Evolutionary conservation across 352 stramenopile species (phyloP), one percentile per base, ranked within the genome.

Genomic region (Phytophthora constricta): DNA sequence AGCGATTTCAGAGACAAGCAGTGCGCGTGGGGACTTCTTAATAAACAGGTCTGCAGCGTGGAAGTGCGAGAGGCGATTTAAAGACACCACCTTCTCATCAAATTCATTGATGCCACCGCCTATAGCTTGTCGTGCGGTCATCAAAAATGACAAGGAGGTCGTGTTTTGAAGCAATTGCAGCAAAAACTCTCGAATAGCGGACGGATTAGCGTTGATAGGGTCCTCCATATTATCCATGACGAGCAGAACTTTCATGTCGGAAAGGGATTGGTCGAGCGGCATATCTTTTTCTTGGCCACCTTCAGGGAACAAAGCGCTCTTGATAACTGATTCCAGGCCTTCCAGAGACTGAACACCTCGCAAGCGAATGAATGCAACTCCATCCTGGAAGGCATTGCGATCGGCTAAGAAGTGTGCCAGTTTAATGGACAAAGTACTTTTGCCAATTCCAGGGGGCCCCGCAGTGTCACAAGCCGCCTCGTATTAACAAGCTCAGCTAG

Each of bases 161-260:
- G 78, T 90, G 28, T 79, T 85, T 48, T 90, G 82, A 14, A 94
- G 71, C 39, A 94, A 48, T 17, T 90, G 74, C 16, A 92, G 49
- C 27, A 94, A 42, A 31, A 90, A 92, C 17, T 89, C 74, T 11
- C 80, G 80, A 19, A 87, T 74, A n/a, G 65, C 49, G 3, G 79
- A 72, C 4, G 82, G 81, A 14, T 85, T 87, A 1, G 85, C 78
- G 53, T 91, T 91, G 64, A 89, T 86, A 22, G 84, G 82, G 49
- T 94, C 86, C 58, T 94, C 84, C 80, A 92, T 90, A 68, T 94
- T 92, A 72, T 94, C 86, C 69, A 94, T 76, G 34, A 94, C 79
- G 16, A 94, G 62, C 50, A 94, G 62, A 54, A 90, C 65, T 16
- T 83, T 86, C 64, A 80, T 60, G 11, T 92, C 82, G 2, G 73